Conservation (phyloP, 2,329 filamentous ascomycete genomes). For the Hirsutella rhossiliensis region DNA sequence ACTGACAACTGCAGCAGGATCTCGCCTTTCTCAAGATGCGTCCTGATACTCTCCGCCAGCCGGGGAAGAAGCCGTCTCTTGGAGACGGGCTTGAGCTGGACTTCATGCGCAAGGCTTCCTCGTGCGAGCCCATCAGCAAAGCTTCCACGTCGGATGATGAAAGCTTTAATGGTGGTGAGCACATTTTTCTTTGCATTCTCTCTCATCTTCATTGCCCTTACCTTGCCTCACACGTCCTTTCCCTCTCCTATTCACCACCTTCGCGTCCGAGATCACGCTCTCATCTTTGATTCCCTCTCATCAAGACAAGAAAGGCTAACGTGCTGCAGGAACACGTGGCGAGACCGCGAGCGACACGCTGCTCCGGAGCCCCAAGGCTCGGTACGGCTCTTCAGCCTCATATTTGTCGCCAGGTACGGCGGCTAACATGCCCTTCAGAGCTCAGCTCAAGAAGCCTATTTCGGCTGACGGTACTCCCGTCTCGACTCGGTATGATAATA, state of each 20-base stretch:
- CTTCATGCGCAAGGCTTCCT: constrained; percentile 6
- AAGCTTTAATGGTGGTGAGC: constrained; percentile 1
- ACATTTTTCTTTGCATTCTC: neutral
- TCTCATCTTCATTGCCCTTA: neutral
- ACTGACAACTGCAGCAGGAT: too few species aligned
- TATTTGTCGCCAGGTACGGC: neutral
- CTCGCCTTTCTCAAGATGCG: neutral
- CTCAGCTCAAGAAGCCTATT: constrained; percentile 1
- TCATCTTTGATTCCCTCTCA: too few species aligned
- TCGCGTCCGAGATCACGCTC: neutral
- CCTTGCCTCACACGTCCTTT: neutral
- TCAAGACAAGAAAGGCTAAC: neutral
- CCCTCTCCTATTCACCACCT: neutral
- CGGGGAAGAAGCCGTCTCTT: constrained; percentile 1
- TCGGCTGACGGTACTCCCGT: constrained; percentile 4
- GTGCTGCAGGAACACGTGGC: neutral
- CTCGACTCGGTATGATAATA: constrained; percentile 2
- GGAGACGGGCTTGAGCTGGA: constrained; percentile 1
- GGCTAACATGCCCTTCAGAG: constrained; percentile 1
- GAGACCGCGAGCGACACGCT: neutral
- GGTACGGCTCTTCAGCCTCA: neutral
- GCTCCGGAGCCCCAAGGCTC: neutral
- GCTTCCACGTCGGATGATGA: constrained; percentile 2
- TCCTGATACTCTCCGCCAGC: neutral
- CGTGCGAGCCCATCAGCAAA: constrained; percentile 6